Base-by-base conservation (phyloP, 2,329 filamentous ascomycete species). In the Hansfordia pulvinata region DNA sequence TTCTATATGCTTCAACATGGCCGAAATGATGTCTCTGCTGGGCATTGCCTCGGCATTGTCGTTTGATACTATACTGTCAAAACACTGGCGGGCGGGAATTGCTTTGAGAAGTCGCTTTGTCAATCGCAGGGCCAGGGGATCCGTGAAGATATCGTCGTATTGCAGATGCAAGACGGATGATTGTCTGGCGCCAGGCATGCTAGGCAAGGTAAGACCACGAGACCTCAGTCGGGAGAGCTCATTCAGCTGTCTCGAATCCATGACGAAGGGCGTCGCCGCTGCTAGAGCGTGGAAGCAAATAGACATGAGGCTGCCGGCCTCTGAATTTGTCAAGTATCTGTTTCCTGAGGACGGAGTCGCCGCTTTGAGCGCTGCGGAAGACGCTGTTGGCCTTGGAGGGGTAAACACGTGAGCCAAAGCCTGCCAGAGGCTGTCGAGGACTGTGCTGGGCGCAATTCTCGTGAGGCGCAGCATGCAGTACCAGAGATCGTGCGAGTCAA, bases 351-450 rank as follows among this genome's bases (percentile, higher is more conserved):
- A n/a, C n/a, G n/a, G n/a, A n/a, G n/a, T n/a, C n/a, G n/a, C n/a
- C n/a, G n/a, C n/a, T n/a, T n/a, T n/a, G n/a, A n/a, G n/a, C n/a
- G n/a, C n/a, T n/a, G n/a, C n/a, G n/a, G n/a, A n/a, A n/a, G n/a
- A n/a, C n/a, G n/a, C n/a, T n/a, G n/a, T n/a, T n/a, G n/a, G n/a
- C n/a, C n/a, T n/a, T 2, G 70, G 67, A 2, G 67, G 60, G n/a
- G 57, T 51, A 37, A 76, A 78, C 4, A 78, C 51, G 24, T 58
- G 58, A 6, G 60, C 63, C 2, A 71, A 58, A 5, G 69, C 68
- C 35, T 69, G 55, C 75, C 75, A 80, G 5, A 79, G 53, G 38
- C 69, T 73, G 40, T 76, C 66, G 27, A 76, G 64, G 3, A 77
- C 69, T 12, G 76, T 43, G 24, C 54, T 67, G 4, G 70, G 67